phyloP scores from a whole-genome alignment of 352 stramenopile species.

The Pythium diclinum region DNA sequence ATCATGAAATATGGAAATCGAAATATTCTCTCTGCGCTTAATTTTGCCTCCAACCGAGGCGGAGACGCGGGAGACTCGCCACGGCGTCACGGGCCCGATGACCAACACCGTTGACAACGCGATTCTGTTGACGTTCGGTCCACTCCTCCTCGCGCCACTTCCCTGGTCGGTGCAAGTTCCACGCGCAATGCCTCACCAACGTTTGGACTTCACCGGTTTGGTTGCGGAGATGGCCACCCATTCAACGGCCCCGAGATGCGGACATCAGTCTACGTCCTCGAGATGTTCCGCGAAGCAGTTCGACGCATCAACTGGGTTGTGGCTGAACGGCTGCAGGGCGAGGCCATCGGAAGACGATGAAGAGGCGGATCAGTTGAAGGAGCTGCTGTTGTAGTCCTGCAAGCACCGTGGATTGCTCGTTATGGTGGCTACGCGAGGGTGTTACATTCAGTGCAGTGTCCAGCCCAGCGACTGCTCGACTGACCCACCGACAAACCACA shows the following conservation, averaged over 20 bases:
- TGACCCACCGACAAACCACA: neutral
- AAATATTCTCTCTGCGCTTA: neutral
- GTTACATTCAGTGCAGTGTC: neutral
- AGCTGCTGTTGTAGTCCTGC: conserved; percentile 7
- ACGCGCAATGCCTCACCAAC: too few relatives aligned
- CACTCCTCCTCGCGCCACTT: too few relatives aligned
- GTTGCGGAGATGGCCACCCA: too few relatives aligned
- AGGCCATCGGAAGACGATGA: neutral
- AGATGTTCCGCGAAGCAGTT: neutral
- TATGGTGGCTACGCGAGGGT: too few relatives aligned
- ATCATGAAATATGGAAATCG: neutral
- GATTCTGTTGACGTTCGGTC: too few relatives aligned
- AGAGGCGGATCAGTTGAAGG: conserved; percentile 2
- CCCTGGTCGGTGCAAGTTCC: too few relatives aligned
- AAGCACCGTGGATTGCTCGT: too few relatives aligned
- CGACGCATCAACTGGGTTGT: neutral
- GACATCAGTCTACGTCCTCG: neutral
- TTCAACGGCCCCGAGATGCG: neutral
- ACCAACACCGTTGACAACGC: too few relatives aligned
- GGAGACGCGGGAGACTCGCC: too few relatives aligned
- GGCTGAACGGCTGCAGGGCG: neutral
- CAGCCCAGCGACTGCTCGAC: neutral
- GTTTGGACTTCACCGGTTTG: too few relatives aligned
- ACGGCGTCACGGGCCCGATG: too few relatives aligned
- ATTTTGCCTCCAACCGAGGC: too few relatives aligned